A percentile compares a stretch with the other conserved stretches of the same genome.
phyloP scores from a whole-genome alignment of 1,139 yeast genomes.

The Arxiozyma bovina region DNA sequence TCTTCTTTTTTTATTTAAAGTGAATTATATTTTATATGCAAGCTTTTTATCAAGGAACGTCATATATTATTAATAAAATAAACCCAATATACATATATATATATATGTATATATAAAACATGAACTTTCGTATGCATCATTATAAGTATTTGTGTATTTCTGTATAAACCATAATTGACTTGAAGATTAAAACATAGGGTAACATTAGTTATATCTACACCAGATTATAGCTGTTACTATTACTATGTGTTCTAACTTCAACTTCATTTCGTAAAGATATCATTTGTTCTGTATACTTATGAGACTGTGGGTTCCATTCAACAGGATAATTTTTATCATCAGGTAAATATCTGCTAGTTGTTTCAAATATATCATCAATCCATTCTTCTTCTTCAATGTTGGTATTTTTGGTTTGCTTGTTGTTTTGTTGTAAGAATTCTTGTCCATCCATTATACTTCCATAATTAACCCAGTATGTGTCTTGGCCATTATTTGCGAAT shows the following conservation, averaged over 20 bases:
- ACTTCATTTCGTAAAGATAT: slow-evolving; percentile 27
- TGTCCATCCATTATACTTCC: slow-evolving; percentile 31
- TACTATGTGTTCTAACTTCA: not conserved
- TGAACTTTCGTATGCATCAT: not conserved
- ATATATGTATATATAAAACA: not conserved
- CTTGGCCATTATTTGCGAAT: slow-evolving; percentile 67
- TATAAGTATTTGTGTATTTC: not conserved
- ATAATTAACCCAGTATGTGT: slow-evolving; percentile 65
- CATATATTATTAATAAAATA: not conserved
- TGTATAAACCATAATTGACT: not conserved
- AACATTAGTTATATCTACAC: not conserved
- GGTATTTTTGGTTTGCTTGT: slow-evolving; percentile 19
- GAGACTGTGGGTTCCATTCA: slow-evolving; percentile 38
- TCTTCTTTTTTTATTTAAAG: too few relatives aligned
- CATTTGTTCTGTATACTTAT: slow-evolving; percentile 32
- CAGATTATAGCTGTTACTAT: not conserved
- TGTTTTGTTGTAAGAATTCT: slow-evolving; percentile 34
- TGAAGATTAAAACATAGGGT: too few relatives aligned
- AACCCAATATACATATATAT: too few relatives aligned
- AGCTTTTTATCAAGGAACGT: not conserved
- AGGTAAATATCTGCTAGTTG: slow-evolving; percentile 18
- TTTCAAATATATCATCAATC: slow-evolving; percentile 37
- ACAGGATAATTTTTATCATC: slow-evolving; percentile 46
- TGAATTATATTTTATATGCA: not conserved
- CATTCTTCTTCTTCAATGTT: slow-evolving; percentile 39